Percentiles rank a stretch among this genome's conserved stretches.
phyloP scores from a whole-genome alignment of 1,139 yeast genomes.

The Geotrichum histeridarum region DNA sequence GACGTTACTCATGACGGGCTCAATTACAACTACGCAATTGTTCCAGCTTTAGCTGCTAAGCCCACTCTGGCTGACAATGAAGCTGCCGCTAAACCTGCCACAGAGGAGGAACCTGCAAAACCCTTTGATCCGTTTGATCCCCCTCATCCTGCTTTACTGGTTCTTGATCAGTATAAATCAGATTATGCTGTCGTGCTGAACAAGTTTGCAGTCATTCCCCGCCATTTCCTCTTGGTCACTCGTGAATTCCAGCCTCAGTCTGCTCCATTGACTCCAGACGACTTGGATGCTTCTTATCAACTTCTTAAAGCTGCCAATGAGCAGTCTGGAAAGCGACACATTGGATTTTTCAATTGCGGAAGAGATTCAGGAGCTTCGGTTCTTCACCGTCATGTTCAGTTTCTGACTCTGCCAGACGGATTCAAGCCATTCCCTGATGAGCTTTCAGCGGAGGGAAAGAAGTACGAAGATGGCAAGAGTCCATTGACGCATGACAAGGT shows the following conservation, averaged over 20 bases:
- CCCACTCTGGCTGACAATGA: slow-evolving; percentile 37
- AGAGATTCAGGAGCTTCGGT: slow-evolving; percentile 87
- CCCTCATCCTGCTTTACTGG: slow-evolving; percentile 72
- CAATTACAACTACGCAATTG: slow-evolving; percentile 41
- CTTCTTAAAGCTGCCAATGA: slow-evolving; percentile 45
- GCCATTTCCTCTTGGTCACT: slow-evolving; percentile 75
- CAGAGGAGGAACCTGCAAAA: slow-evolving; percentile 31
- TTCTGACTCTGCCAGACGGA: slow-evolving; percentile 59
- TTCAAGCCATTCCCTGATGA: slow-evolving; percentile 59
- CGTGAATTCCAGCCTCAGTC: slow-evolving; percentile 66
- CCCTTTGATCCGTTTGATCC: slow-evolving; percentile 66
- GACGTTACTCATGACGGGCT: slow-evolving; percentile 32
- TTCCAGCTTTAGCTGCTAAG: slow-evolving; percentile 52
- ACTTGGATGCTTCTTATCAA: slow-evolving; percentile 54
- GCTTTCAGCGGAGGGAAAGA: slow-evolving; percentile 44
- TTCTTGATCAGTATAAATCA: slow-evolving; percentile 50
- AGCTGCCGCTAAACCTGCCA: slow-evolving; percentile 8
- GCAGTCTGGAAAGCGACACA: slow-evolving; percentile 42
- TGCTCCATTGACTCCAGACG: slow-evolving; percentile 63
- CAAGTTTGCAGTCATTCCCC: slow-evolving; percentile 77
- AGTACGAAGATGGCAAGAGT: slow-evolving; percentile 42
- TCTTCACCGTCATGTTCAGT: slow-evolving; percentile 87
- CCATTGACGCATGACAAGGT: slow-evolving; percentile 59
- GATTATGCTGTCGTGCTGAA: slow-evolving; percentile 68
- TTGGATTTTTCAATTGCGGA: slow-evolving; percentile 88